These are phyloP conservation scores for Suillus plorans DNA, from an alignment of 768 basidiomycete genomes.

Conservation along the genomic window DNA sequence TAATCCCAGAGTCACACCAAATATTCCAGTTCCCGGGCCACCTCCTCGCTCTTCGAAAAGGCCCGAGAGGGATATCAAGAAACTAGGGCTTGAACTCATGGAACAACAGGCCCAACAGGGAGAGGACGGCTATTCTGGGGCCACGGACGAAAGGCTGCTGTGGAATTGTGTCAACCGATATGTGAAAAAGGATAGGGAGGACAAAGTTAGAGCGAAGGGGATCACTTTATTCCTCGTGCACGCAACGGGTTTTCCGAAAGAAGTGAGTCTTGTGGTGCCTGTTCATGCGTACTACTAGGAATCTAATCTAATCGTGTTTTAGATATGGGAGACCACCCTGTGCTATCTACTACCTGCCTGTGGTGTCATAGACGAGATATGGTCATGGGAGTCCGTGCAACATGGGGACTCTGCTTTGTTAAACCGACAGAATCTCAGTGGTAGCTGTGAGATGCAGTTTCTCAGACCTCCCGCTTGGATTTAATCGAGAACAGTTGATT, in stretches of 20 bases:
- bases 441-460: constrained; percentile 48
- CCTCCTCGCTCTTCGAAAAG: constrained; percentile 14
- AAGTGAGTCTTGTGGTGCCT: constrained; percentile 44
- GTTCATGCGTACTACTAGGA: neutral
- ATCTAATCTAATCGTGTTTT: constrained; percentile 2
- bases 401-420: constrained; percentile 84
- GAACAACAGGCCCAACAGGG: constrained; percentile 14
- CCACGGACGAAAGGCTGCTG: constrained; percentile 36
- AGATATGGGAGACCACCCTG: constrained; percentile 83
- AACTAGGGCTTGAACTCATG: constrained; percentile 20
- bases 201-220: constrained; percentile 32
- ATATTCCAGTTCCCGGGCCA: constrained; percentile 22
- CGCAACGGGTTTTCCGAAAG: constrained; percentile 86
- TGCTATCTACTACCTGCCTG: constrained; percentile 45
- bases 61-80: neutral
- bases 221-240: constrained; percentile 78
- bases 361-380: constrained; percentile 63
- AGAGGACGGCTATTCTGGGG: constrained; percentile 12
- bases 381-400: constrained; percentile 81
- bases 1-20: constrained; percentile 21
- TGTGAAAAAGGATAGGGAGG: constrained; percentile 30
- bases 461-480: neutral
- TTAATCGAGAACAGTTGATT: constrained; percentile 53
- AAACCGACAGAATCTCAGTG: constrained; percentile 56
- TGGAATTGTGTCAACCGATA: constrained; percentile 79